phyloP scores from a whole-genome alignment of 2,329 filamentous ascomycete species.

The Nemania serpens region DNA sequence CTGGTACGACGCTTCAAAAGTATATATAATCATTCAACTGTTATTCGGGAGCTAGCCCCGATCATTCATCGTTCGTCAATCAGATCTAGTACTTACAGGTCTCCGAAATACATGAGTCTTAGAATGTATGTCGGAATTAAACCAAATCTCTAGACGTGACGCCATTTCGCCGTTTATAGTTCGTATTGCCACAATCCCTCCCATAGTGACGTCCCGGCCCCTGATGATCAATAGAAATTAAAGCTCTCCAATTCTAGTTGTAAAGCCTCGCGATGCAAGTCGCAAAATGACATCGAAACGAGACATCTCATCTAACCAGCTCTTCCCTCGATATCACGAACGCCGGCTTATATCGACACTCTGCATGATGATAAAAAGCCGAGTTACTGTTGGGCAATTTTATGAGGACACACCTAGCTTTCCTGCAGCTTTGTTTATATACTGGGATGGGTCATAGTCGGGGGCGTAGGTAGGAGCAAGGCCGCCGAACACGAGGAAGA shows the following conservation, averaged over 20 bases:
- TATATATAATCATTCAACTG: neutral
- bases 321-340: neutral
- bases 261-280: neutral
- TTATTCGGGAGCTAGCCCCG: neutral
- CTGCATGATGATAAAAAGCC: neutral
- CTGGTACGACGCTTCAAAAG: neutral
- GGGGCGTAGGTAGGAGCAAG: conserved; percentile 65
- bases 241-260: neutral
- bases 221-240: conserved; percentile 1
- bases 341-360: neutral
- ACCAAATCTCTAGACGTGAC: conserved; percentile 19
- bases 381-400: conserved; percentile 2
- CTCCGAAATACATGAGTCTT: conserved; percentile 22
- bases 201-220: neutral
- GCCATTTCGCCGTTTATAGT: conserved; percentile 22
- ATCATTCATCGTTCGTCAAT: conserved; percentile 29
- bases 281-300: neutral
- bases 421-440: conserved; percentile 54
- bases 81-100: conserved; percentile 30
- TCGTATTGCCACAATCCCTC: conserved; percentile 9
- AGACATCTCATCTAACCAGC: neutral
- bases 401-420: conserved; percentile 49
- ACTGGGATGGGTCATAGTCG: conserved; percentile 57
- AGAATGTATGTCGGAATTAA: conserved; percentile 8
- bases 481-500: conserved; percentile 73